phyloP scores from a whole-genome alignment of 148 eudicot species.

The Vaccinium macrocarpon region DNA sequence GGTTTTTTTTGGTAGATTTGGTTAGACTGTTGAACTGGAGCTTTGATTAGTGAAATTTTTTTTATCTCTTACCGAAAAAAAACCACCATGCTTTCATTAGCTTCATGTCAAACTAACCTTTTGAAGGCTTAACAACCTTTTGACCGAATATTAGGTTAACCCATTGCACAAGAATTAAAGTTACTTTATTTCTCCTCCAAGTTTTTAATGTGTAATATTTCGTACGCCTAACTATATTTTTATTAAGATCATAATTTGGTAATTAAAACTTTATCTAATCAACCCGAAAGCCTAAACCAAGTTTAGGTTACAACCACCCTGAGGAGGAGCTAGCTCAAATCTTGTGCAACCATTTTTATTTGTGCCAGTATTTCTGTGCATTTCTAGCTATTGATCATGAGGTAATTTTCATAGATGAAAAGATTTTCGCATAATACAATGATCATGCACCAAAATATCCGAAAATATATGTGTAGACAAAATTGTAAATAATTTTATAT shows the following conservation, averaged over 20 bases:
- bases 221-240: neutral
- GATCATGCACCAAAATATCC: too few relatives aligned
- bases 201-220: neutral
- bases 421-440: neutral
- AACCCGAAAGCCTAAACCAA: neutral
- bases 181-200: neutral
- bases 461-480: too few relatives aligned
- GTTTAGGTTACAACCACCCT: neutral
- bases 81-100: neutral
- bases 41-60: too few relatives aligned
- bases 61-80: too few relatives aligned
- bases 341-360: neutral
- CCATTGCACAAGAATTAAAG: neutral
- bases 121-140: neutral
- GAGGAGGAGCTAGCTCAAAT: neutral
- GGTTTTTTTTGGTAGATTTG: too few relatives aligned
- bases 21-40: too few relatives aligned
- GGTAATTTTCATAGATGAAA: neutral
- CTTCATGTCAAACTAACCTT: neutral
- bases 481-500: too few relatives aligned
- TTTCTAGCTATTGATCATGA: neutral
- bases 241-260: neutral
- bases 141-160: constrained; percentile 1
- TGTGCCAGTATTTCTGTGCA: neutral
- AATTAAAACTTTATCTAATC: neutral